phyloP scores from a whole-genome alignment of 192 early-diverging fungal genomes.

The Coemansia sp. region DNA sequence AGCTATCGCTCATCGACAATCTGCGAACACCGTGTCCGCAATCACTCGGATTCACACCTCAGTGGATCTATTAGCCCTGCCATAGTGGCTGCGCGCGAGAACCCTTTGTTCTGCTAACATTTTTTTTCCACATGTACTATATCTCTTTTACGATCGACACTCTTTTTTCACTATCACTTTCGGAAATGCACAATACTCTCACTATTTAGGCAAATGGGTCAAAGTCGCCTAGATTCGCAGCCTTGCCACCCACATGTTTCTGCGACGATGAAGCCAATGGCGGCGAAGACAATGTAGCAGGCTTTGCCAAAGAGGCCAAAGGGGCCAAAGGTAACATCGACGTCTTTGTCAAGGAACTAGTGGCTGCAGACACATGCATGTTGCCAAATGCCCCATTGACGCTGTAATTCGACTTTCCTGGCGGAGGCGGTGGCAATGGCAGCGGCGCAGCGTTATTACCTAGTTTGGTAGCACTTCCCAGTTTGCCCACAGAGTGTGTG shows the following conservation, averaged over 20 bases:
- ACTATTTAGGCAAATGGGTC: conserved; percentile 36
- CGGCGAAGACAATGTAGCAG: neutral
- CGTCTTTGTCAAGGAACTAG: neutral
- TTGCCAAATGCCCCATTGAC: neutral
- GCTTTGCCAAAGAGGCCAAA: conserved; percentile 11
- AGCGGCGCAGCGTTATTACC: neutral
- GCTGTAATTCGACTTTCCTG: neutral
- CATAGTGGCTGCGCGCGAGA: conserved; percentile 25
- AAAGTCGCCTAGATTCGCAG: conserved; percentile 41
- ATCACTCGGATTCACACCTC: neutral
- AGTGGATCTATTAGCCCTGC: neutral
- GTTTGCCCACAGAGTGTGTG: neutral
- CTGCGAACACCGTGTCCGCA: neutral
- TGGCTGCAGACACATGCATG: neutral
- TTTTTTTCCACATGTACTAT: conserved; percentile 8
- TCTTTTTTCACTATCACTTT: neutral
- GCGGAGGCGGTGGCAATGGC: conserved; percentile 5
- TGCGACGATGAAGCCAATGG: conserved; percentile 1
- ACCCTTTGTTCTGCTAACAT: conserved; percentile 32
- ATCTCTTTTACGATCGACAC: neutral
- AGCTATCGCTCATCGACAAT: conserved; percentile 3
- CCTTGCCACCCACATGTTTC: conserved; percentile 40
- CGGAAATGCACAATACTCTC: neutral
- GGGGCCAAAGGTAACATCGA: neutral
- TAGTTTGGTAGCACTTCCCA: conserved; percentile 8